Evolutionary conservation across 306 rosid genomes (phyloP).

Genomic region (Citrullus amarus): DNA sequence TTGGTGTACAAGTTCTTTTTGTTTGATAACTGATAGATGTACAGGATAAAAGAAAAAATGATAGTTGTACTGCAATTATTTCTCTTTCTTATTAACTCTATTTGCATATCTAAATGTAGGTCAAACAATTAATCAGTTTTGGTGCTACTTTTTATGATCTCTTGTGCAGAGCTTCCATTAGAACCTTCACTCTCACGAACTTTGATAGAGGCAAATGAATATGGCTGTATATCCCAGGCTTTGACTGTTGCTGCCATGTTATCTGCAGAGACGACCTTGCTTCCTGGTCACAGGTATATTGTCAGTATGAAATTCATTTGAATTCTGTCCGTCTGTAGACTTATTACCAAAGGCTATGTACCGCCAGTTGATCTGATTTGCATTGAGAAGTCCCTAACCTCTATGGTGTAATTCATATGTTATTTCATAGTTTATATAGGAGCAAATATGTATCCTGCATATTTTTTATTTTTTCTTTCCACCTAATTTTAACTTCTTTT

Average conservation of each 20-base stretch:
- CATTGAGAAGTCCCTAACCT: neutral
- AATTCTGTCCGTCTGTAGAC: neutral
- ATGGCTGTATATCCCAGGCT: conserved; percentile 79
- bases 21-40: neutral
- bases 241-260: conserved; percentile 91
- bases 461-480: neutral
- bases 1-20: neutral
- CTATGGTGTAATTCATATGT: neutral
- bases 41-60: neutral
- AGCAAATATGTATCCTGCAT: neutral
- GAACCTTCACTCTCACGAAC: conserved; percentile 96
- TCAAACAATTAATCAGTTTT: neutral
- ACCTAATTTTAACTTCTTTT: neutral
- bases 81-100: neutral
- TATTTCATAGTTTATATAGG: neutral
- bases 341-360: neutral
- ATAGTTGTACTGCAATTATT: neutral
- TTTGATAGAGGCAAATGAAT: conserved; percentile 71
- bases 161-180: conserved; percentile 74
- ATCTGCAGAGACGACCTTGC: conserved; percentile 76
- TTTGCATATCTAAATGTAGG: neutral
- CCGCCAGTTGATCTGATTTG: neutral
- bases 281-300: conserved; percentile 60
- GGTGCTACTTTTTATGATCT: neutral
- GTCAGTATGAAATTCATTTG: neutral